A percentile compares a stretch with the other conserved stretches of the same genome.
phyloP scores from a whole-genome alignment of 495 filamentous ascomycete genomes.

The Penicillium samsonianum region DNA sequence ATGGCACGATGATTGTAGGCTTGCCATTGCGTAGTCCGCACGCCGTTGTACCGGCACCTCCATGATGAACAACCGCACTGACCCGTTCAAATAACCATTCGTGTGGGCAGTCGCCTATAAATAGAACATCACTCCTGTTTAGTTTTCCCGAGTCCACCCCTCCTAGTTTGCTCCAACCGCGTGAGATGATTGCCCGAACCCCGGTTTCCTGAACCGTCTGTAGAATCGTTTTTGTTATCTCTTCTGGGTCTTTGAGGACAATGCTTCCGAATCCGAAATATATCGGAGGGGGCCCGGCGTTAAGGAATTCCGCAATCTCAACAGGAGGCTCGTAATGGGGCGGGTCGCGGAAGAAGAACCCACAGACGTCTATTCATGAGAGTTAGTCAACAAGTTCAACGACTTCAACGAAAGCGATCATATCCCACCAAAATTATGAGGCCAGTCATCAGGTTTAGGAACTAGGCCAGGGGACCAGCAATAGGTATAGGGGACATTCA shows the following conservation, averaged over 20 bases:
- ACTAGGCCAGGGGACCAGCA: slow-evolving; percentile 52
- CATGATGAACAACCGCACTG: slow-evolving; percentile 60
- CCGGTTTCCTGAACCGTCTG: slow-evolving; percentile 48
- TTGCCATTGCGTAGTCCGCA: slow-evolving; percentile 53
- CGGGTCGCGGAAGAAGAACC: slow-evolving; percentile 57
- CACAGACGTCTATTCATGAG: slow-evolving; percentile 44
- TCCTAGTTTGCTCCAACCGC: slow-evolving; percentile 59
- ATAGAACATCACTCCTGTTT: slow-evolving; percentile 43
- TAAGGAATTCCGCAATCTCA: slow-evolving; percentile 50
- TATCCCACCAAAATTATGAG: neutral
- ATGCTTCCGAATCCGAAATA: slow-evolving; percentile 69
- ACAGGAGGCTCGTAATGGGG: slow-evolving; percentile 47
- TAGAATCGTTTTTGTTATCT: slow-evolving; percentile 51
- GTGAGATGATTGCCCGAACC: slow-evolving; percentile 58
- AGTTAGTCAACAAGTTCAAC: neutral
- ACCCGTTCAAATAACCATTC: slow-evolving; percentile 66
- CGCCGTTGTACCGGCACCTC: slow-evolving; percentile 62
- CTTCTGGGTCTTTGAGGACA: slow-evolving; percentile 56
- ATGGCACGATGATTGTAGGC: slow-evolving; percentile 61
- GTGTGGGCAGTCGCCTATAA: slow-evolving; percentile 59
- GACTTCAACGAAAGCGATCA: neutral
- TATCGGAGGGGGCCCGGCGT: slow-evolving; percentile 51
- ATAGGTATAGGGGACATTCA: slow-evolving; percentile 44
- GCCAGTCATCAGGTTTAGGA: slow-evolving; percentile 1
- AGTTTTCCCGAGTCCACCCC: slow-evolving; percentile 26